Evolutionary conservation across 2,329 filamentous ascomycete species (phyloP).

Genomic region (Curvularia spicifera): DNA sequence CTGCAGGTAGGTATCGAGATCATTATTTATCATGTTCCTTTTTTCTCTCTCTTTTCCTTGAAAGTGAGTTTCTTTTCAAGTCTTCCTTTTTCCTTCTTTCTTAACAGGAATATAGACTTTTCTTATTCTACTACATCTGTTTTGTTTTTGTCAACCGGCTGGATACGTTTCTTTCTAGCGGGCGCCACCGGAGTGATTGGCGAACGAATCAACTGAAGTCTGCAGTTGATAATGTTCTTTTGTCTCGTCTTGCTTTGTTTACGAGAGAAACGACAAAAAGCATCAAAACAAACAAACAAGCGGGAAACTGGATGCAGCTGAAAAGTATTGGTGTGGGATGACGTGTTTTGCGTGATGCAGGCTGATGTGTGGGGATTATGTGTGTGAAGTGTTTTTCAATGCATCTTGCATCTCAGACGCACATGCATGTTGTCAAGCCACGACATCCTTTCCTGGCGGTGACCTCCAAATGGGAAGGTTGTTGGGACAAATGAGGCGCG

Average conservation of each 20-base stretch:
- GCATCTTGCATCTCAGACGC: neutral
- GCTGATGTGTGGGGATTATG: neutral
- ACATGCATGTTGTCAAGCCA: slow-evolving; percentile 6
- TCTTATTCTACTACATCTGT: neutral
- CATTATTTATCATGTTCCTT: neutral
- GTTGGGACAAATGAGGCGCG: neutral
- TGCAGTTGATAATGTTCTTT: neutral
- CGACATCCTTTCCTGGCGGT: neutral
- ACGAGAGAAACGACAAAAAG: neutral
- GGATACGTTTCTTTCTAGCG: neutral
- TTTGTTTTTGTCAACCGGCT: neutral
- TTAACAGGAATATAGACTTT: neutral
- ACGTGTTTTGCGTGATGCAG: slow-evolving; percentile 5
- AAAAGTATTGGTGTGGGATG: slow-evolving; percentile 2
- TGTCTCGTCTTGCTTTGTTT: neutral
- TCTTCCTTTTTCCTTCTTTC: neutral
- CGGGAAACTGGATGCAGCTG: neutral
- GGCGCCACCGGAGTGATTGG: neutral
- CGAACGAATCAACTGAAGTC: neutral
- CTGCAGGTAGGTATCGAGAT: neutral
- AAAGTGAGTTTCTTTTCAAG: neutral
- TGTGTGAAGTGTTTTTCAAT: slow-evolving; percentile 1
- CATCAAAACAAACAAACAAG: neutral
- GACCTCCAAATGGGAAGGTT: neutral
- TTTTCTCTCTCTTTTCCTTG: neutral